These are phyloP conservation scores for Rhynchosporium agropyri DNA, from an alignment of 2,329 filamentous ascomycete species.

Conservation along the genomic window DNA sequence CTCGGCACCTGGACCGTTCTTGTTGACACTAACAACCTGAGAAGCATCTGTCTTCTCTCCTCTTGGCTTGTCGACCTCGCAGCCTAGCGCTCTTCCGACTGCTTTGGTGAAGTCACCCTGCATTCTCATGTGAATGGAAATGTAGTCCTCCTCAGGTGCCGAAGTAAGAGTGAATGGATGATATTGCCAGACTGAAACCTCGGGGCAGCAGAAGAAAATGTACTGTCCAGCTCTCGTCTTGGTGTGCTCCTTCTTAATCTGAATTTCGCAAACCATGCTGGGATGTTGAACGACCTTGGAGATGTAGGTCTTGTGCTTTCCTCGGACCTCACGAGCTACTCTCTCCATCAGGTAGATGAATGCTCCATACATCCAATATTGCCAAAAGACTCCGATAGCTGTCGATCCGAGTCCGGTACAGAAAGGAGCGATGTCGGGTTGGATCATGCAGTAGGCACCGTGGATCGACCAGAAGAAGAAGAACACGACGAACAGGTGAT, in stretches of 20 bases:
- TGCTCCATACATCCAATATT: conserved; percentile 86
- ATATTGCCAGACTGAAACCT: conserved; percentile 86
- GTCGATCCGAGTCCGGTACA: conserved; percentile 68
- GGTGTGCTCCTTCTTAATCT: conserved; percentile 88
- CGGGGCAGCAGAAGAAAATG: conserved; percentile 86
- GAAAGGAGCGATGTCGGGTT: conserved; percentile 78
- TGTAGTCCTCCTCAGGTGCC: conserved; percentile 87
- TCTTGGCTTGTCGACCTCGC: conserved; percentile 67
- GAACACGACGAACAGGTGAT: conserved; percentile 86
- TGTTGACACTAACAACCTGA: conserved; percentile 70
- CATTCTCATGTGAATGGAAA: conserved; percentile 82
- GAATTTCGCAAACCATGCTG: conserved; percentile 86
- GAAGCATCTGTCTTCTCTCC: conserved; percentile 53
- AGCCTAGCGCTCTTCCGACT: conserved; percentile 72
- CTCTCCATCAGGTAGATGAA: conserved; percentile 81
- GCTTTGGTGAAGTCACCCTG: conserved; percentile 80
- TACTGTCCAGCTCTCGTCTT: conserved; percentile 83
- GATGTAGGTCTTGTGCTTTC: conserved; percentile 81
- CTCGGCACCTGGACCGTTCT: conserved; percentile 49
- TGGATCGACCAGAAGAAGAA: conserved; percentile 92
- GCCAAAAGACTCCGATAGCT: conserved; percentile 79
- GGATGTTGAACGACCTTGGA: conserved; percentile 90
- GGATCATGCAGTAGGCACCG: conserved; percentile 89
- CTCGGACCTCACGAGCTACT: conserved; percentile 75
- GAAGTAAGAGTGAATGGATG: conserved; percentile 86